Evolutionary conservation across 345 rosid species (phyloP).

Genomic region (Hibiscus tridactylites): DNA sequence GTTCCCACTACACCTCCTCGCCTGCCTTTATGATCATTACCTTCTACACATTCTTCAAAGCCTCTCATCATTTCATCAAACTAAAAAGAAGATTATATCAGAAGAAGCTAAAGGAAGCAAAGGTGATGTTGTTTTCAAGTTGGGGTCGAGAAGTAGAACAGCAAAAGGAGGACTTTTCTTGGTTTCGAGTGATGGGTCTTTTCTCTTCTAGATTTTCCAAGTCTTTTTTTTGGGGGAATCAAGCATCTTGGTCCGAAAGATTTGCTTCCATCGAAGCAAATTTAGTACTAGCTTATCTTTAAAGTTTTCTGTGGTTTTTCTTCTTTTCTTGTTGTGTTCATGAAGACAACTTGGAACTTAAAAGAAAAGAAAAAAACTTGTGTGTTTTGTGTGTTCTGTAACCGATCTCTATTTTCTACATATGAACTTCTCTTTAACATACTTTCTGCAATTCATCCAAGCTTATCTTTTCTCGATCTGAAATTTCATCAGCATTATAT

Average conservation of each 20-base stretch:
- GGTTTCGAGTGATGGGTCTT: conserved; percentile 1
- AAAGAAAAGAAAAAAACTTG: background rate
- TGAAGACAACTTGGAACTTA: background rate
- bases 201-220: conserved; percentile 1
- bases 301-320: background rate
- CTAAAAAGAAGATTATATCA: background rate
- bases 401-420: background rate
- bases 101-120: background rate
- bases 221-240: conserved; percentile 24
- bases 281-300: background rate
- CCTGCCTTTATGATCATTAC: background rate
- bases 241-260: conserved; percentile 45
- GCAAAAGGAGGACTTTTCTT: background rate
- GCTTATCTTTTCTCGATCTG: background rate
- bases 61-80: conserved; percentile 3
- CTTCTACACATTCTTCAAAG: conserved; percentile 4
- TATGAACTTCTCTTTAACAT: background rate
- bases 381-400: background rate
- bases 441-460: background rate
- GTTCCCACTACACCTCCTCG: conserved; percentile 15
- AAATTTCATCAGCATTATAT: background rate
- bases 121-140: background rate
- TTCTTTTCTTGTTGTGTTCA: background rate
- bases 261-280: conserved; percentile 13
- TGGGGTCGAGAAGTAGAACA: background rate